Evolutionary conservation across 805 yeast species (phyloP).

Genomic region (Naumovozyma dairenensis): DNA sequence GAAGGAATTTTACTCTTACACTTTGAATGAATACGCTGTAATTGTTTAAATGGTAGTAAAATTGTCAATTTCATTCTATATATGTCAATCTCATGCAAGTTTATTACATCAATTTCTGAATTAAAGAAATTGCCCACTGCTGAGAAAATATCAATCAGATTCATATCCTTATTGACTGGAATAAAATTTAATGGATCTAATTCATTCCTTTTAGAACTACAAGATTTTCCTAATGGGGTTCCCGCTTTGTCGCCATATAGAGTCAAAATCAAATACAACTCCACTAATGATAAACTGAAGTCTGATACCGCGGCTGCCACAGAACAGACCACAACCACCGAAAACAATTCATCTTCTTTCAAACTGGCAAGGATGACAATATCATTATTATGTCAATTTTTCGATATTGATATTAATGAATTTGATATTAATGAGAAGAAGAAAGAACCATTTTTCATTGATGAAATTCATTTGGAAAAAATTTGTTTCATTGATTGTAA

Average conservation of each 20-base stretch:
- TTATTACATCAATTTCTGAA: conserved; percentile 1
- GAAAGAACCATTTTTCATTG: conserved; percentile 4
- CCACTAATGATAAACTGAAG: conserved; percentile 6
- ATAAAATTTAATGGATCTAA: conserved; percentile 8
- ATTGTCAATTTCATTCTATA: too few relatives aligned
- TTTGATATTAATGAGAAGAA: conserved; percentile 3
- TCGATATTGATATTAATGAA: conserved; percentile 12
- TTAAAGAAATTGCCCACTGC: not conserved
- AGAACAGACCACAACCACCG: too few relatives aligned
- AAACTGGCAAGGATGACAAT: conserved; percentile 15
- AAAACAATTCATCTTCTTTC: too few relatives aligned
- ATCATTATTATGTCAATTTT: conserved; percentile 12
- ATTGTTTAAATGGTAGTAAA: too few relatives aligned
- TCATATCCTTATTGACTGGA: conserved; percentile 14
- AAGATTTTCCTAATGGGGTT: conserved; percentile 9
- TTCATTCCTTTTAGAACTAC: conserved; percentile 11
- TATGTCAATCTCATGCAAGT: not conserved
- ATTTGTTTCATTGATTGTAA: conserved; percentile 16
- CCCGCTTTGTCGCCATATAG: conserved; percentile 4
- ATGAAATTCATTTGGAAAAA: conserved; percentile 12
- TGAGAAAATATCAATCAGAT: conserved; percentile 6
- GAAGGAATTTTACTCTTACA: too few relatives aligned
- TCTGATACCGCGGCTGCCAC: too few relatives aligned
- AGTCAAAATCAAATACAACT: conserved; percentile 11
- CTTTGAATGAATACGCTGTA: too few relatives aligned